Conservation (phyloP, 1,284 basidiomycete genomes). For the Ceratobasidium sp. region DNA sequence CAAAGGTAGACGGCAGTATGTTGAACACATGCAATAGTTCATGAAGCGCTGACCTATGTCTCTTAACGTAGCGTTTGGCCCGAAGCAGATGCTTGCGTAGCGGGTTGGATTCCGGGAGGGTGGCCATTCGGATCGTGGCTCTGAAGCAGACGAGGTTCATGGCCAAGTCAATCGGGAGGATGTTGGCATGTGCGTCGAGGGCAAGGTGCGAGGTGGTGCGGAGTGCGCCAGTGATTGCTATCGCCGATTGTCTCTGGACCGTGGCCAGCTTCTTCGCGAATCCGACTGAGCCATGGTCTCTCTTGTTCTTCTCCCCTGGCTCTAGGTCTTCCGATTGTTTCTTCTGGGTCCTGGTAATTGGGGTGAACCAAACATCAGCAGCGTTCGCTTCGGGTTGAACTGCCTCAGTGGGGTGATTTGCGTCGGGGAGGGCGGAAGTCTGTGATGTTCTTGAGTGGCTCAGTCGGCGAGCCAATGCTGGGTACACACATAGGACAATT, state of each 20-base stretch:
- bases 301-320: neutral
- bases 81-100: neutral
- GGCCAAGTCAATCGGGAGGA: slow-evolving; percentile 12
- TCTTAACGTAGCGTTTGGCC: neutral
- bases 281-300: neutral
- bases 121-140: slow-evolving; percentile 32
- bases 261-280: slow-evolving; percentile 16
- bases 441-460: no score
- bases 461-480: no score
- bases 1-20: slow-evolving; percentile 10
- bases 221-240: slow-evolving; percentile 45
- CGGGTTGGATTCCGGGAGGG: slow-evolving; percentile 39
- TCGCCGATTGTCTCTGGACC: slow-evolving; percentile 35
- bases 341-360: neutral
- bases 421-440: no score
- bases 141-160: slow-evolving; percentile 24
- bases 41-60: slow-evolving; percentile 17
- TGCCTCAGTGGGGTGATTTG: no score
- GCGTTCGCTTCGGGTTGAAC: slow-evolving; percentile 27
- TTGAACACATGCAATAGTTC: slow-evolving; percentile 3
- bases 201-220: slow-evolving; percentile 37
- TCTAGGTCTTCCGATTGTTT: slow-evolving; percentile 14
- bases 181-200: slow-evolving; percentile 42
- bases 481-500: neutral
- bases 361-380: slow-evolving; percentile 39